Percentiles rank a stretch among this genome's conserved stretches.
phyloP scores from a whole-genome alignment of 2,329 filamentous ascomycete species.

The Lasiodiplodia theobromae region DNA sequence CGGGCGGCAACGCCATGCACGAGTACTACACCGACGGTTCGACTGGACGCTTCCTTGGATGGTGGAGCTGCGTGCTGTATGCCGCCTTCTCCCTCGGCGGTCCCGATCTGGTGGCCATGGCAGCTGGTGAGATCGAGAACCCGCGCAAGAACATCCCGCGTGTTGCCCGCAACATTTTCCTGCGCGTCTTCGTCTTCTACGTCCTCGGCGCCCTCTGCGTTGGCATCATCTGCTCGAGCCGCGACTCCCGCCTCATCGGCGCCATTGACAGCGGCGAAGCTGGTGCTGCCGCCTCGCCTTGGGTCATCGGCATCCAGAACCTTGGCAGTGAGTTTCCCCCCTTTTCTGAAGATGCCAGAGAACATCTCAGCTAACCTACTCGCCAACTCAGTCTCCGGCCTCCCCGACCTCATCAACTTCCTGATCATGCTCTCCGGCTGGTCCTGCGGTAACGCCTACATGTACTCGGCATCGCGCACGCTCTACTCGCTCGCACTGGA shows the following conservation, averaged over 20 bases:
- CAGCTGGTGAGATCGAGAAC: conserved; percentile 56
- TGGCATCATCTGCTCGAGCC: conserved; percentile 63
- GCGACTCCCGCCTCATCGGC: conserved; percentile 54
- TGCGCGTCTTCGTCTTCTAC: conserved; percentile 68
- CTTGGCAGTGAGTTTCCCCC: conserved; percentile 42
- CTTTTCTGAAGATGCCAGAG: not conserved
- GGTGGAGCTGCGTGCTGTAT: conserved; percentile 60
- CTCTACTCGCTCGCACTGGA: conserved; percentile 62
- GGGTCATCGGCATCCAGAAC: conserved; percentile 68
- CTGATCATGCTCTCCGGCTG: conserved; percentile 62
- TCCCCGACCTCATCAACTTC: conserved; percentile 68
- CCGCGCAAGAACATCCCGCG: conserved; percentile 65
- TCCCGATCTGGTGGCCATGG: conserved; percentile 58
- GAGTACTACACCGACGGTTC: conserved; percentile 63
- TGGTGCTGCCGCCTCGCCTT: conserved; percentile 61
- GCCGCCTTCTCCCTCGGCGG: conserved; percentile 58
- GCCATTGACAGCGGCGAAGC: conserved; percentile 37
- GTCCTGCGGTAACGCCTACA: conserved; percentile 63
- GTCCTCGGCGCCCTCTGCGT: conserved; percentile 59
- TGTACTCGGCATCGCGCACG: conserved; percentile 61
- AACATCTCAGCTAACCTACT: not conserved
- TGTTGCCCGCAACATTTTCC: conserved; percentile 81
- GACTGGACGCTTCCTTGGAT: conserved; percentile 66
- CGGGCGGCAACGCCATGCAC: conserved; percentile 58
- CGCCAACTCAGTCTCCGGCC: conserved; percentile 55